phyloP scores from a whole-genome alignment of 2,329 filamentous ascomycete species.

The Talaromyces sp. region DNA sequence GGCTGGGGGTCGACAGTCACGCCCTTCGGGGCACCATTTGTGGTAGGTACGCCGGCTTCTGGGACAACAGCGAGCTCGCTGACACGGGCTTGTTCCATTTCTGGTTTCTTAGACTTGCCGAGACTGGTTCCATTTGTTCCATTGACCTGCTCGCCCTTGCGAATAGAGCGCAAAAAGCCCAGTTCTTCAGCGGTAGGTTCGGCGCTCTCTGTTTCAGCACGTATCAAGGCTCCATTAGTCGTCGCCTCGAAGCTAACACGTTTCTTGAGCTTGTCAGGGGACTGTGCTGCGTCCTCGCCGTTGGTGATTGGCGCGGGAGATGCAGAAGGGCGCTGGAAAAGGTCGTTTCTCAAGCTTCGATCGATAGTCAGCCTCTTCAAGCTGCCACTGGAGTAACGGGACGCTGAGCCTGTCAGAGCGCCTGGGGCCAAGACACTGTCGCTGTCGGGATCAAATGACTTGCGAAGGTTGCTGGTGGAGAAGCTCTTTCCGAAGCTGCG shows the following conservation, averaged over 20 bases:
- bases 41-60: constrained; percentile 49
- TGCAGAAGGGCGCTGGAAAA: constrained; percentile 48
- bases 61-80: constrained; percentile 76
- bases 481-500: constrained; percentile 80
- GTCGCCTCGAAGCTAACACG: constrained; percentile 86
- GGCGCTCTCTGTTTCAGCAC: constrained; percentile 47
- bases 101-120: constrained; percentile 43
- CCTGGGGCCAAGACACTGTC: constrained; percentile 83
- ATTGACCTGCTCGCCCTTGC: constrained; percentile 47
- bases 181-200: constrained; percentile 58
- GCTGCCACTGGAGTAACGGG: constrained; percentile 63
- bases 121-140: constrained; percentile 37
- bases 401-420: constrained; percentile 69
- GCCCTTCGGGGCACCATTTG: constrained; percentile 34
- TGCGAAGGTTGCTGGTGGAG: constrained; percentile 79
- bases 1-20: constrained; percentile 51
- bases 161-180: constrained; percentile 56
- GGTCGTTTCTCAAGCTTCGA: constrained; percentile 68
- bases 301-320: constrained; percentile 35
- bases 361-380: constrained; percentile 94
- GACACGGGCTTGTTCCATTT: constrained; percentile 68
- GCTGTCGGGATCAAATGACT: constrained; percentile 69
- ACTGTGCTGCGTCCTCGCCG: constrained; percentile 39
- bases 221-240: constrained; percentile 51
- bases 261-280: constrained; percentile 56